Evolutionary conservation across 768 basidiomycete genomes (phyloP), one percentile per base, ranked within the genome.

Genomic region (Amanita thiersii): DNA sequence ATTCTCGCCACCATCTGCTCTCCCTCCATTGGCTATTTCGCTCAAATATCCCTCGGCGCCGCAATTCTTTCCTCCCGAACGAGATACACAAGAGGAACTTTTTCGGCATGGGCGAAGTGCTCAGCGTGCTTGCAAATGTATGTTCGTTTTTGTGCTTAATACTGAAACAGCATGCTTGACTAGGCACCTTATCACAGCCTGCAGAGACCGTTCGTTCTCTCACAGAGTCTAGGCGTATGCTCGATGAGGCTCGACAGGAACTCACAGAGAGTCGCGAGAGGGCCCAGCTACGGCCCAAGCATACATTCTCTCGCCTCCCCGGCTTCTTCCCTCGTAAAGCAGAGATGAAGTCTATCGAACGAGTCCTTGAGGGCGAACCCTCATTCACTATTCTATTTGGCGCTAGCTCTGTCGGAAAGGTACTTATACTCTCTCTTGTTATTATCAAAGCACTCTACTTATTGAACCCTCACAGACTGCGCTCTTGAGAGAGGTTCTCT

Each of bases 341-440:
- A 11, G 87, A 91, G 58, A 61, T 76, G 36, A 69, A 68, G 45
- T 74, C 77, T 12, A 64, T 91, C 25, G 79, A 83, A 52, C 73
- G 78, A 41, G 68, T 70, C 2, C 58, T 89, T 19, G 77, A 77
- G 41, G 76, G 72, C 11, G 81, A 86, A 24, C 85, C 87, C 3
- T 76, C 83, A 1, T 89, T 89, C 53, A 88, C 84, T 0, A 69
- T 89, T 5, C 62, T 89, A 5, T 87, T 86, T 44, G 87, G 87
- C 3, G 83, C 85, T 21, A 84, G 82, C 47, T 80, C 81, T 6
- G 83, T 82, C 1, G 87, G 88, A 46, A 90, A 90, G 77, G 85
- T 77, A 43, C 7, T 55, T 35, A 18, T 32, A 18, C 39, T 36
- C 35, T 10, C 10, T 15, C 12, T 25, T 20, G 29, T 14, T 24